Evolutionary conservation across 179 eudicot species (phyloP).

Genomic region (Dionaea muscipula): DNA sequence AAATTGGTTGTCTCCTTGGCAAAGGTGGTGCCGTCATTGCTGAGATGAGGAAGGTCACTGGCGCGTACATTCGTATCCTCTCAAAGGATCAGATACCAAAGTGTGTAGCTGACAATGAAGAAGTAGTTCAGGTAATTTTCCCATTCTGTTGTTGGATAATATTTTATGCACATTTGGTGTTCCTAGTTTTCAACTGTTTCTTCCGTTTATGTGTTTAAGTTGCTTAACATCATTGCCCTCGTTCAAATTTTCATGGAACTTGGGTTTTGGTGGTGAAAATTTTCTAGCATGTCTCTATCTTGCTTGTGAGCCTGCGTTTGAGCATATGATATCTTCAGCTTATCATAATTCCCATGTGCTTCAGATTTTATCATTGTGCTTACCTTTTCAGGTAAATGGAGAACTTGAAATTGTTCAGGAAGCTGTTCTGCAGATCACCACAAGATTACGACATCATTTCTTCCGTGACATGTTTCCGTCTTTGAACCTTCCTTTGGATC

Average conservation of each 20-base stretch:
- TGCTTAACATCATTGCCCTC: too few relatives aligned
- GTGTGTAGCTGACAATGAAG: conserved; percentile 64
- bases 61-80: conserved; percentile 75
- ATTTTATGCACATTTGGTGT: not conserved
- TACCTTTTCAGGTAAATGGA: conserved; percentile 58
- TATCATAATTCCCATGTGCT: not conserved
- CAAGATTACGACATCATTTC: conserved; percentile 59
- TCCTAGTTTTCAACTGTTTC: not conserved
- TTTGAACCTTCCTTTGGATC: conserved; percentile 29
- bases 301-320: not conserved
- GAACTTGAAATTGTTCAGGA: conserved; percentile 67
- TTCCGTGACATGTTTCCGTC: conserved; percentile 82
- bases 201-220: too few relatives aligned
- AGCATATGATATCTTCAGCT: not conserved
- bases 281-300: too few relatives aligned
- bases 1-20: conserved; percentile 93
- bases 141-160: not conserved
- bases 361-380: not conserved
- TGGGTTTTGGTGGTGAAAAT: too few relatives aligned
- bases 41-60: conserved; percentile 83
- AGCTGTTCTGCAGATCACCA: conserved; percentile 75
- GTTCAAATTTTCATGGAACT: too few relatives aligned
- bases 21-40: conserved; percentile 81
- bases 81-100: conserved; percentile 76
- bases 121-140: conserved; percentile 69